Evolutionary conservation across 2,329 filamentous ascomycete genomes (phyloP).

Genomic region (Xylaria multiplex): DNA sequence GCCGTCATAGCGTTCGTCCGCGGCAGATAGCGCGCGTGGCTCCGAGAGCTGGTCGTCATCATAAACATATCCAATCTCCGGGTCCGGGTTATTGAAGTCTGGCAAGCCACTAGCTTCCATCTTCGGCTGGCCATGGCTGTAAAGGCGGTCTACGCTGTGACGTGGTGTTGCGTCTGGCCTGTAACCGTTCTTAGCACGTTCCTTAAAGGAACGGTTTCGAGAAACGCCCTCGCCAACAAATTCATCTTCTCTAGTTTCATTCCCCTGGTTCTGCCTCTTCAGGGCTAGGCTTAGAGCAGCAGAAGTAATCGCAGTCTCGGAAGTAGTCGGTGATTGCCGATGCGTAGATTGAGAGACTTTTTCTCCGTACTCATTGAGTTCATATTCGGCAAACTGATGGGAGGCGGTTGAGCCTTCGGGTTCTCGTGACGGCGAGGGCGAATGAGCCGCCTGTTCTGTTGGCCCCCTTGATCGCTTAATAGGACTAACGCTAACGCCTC

Average conservation of each 20-base stretch:
- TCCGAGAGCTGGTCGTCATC: constrained; percentile 63
- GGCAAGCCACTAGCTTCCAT: constrained; percentile 78
- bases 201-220: constrained; percentile 73
- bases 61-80: constrained; percentile 75
- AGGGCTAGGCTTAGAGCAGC: constrained; percentile 63
- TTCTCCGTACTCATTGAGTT: constrained; percentile 66
- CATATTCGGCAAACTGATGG: constrained; percentile 64
- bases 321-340: constrained; percentile 64
- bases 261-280: constrained; percentile 58
- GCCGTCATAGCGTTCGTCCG: constrained; percentile 77
- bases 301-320: constrained; percentile 66
- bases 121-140: constrained; percentile 61
- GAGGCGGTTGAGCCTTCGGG: constrained; percentile 48
- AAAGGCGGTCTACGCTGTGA: constrained; percentile 68
- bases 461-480: constrained; percentile 54
- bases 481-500: constrained; percentile 53
- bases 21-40: constrained; percentile 81
- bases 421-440: constrained; percentile 50
- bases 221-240: constrained; percentile 62
- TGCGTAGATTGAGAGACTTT: constrained; percentile 61
- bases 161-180: constrained; percentile 65
- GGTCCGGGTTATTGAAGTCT: constrained; percentile 74
- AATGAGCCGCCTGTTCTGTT: constrained; percentile 54
- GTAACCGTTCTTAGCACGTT: constrained; percentile 67
- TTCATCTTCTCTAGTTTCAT: constrained; percentile 52